Base-by-base conservation (phyloP, 2,329 filamentous ascomycete species). In the Pseudogymnoascus sp. region DNA sequence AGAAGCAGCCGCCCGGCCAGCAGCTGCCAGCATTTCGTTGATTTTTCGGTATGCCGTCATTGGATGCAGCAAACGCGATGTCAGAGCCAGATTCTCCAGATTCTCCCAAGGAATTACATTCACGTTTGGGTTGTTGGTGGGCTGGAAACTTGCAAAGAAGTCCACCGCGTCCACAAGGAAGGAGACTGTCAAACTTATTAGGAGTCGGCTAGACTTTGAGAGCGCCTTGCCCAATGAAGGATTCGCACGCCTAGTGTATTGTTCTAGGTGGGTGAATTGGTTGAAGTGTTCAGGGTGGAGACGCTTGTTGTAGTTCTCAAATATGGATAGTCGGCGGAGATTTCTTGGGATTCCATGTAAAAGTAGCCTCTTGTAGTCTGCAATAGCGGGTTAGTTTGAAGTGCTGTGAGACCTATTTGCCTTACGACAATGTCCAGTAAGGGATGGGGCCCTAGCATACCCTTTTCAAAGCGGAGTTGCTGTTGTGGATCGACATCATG, bases 341-440 rank as follows among this genome's bases (percentile, higher is more conserved):
- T 63, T 64, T 62, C 61, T 64, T 25, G 65, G 65, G 53, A 66
- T 3, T 44, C 62, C 60, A 21, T 38, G 23, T 64, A 56, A 64
- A 37, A 64, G 62, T 63, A 64, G 61, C 84, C 70, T 42, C 35
- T 1, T 37, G 59, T 62, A 65, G 47, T 61, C 62, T 65, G 61
- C 35, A 61, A 66, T 31, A 60, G 23, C 35, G 61, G 63, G 56
- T 65, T 65, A 65, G 64, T 62, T 37, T 31, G 40, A 47, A 38
- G 33, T 62, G 62, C 56, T 65, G 47, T 21, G 21, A 21, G 21
- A 21, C 21, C 21, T 21, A 21, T 21, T 21, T 21, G 21, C 21
- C 47, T 62, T 62, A 59, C 25, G 59, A 63, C 42, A 61, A 40
- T 40, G n/a, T 40, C 37, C 1, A 40, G 5, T 53, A 40, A 59